Conservation (phyloP, 2,329 filamentous ascomycete species). For the Exophiala oligosperma region DNA sequence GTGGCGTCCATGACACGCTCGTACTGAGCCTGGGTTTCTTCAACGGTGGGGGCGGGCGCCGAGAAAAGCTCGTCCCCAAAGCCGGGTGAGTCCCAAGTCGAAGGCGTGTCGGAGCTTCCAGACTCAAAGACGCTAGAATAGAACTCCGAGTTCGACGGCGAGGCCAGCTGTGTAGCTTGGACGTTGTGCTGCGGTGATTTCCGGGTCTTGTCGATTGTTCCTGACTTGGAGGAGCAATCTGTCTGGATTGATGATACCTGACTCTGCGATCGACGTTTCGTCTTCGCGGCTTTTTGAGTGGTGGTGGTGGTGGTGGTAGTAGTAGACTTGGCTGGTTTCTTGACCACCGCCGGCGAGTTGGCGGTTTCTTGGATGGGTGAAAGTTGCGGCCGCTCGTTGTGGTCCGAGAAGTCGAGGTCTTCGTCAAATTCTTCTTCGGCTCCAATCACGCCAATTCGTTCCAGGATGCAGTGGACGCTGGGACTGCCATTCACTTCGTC, state of each 20-base stretch:
- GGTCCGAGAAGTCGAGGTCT: not conserved
- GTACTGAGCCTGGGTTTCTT: not conserved
- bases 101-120: not conserved
- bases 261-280: not conserved
- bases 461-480: constrained; percentile 20
- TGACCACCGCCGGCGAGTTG: not conserved
- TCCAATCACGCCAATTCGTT: constrained; percentile 25
- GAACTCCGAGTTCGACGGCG: not conserved
- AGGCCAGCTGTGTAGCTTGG: not conserved
- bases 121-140: not conserved
- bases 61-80: not conserved
- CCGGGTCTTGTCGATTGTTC: not conserved
- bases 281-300: not conserved
- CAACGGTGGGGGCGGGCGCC: not conserved
- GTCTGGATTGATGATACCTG: not conserved
- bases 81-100: not conserved
- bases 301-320: too few species aligned
- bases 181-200: not conserved
- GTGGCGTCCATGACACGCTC: too few species aligned
- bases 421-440: constrained; percentile 21
- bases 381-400: not conserved
- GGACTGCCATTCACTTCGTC: constrained; percentile 17
- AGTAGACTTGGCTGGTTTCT: not conserved
- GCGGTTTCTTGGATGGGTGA: not conserved
- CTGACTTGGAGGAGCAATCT: not conserved